Evolutionary conservation across 805 yeast genomes (phyloP), one percentile per base, ranked within the genome.

Genomic region (Sungouiella thailandica): DNA sequence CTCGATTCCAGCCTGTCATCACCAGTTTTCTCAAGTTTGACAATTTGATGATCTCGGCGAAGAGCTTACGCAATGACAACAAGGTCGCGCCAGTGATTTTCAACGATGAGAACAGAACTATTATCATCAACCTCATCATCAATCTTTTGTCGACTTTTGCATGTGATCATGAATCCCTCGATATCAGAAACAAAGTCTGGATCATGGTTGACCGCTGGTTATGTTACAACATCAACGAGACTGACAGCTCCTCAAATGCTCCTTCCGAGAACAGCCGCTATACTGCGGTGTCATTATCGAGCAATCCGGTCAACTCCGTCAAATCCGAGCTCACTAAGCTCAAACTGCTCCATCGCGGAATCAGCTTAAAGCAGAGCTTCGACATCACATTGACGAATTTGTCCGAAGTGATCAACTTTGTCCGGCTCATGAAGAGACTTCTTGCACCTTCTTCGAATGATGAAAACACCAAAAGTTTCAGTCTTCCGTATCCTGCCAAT

Each of bases 181-280:
- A 41, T 4, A 39, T 70, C 17, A 70, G 79, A 43, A 50, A 58
- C 16, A 63, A 61, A 26, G 65, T 84, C 11, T 88, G 96, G 96
- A 58, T 57, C n/a, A 57, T 71, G 5, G 40, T 87, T 6, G 96
- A 88, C 47, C 55, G 66, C 3, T 81, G 94, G 83, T 59, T 85
- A 5, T 82, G 80, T 44, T 67, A 63, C 29, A 49, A 55, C 12
- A 43, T 43, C 25, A 28, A 19, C 16, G 49, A 46, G 11, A 11
- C 18, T 5, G 49, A 41, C n/a, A 18, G 41, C 15, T 16, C 27
- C 11, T 29, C 33, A 33, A 13, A 48, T 23, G 20, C 39, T 36
- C 23, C 49, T 39, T 23, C 48, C 35, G 34, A 57, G 37, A 29
- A 51, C 30, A 36, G 39, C 31, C 25, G 50, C 33, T 31, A 58